Conservation (phyloP, 163 green algal species). For the Scenedesmus sp. region DNA sequence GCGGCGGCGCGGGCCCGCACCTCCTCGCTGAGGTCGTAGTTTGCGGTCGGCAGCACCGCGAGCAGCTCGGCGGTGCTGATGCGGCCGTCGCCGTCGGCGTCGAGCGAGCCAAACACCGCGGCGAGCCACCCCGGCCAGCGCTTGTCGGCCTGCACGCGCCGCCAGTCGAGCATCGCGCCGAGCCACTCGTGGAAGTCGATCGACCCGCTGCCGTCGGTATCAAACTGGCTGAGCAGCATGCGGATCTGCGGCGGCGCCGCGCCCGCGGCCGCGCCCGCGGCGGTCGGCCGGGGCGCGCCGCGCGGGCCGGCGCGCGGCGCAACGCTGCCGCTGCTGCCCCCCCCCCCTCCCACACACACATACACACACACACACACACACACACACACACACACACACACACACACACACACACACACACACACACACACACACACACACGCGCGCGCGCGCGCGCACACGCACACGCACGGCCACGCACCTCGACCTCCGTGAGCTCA, state of each 20-base stretch:
- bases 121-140: conserved; percentile 39
- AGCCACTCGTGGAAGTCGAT: conserved; percentile 58
- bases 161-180: conserved; percentile 75
- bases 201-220: conserved; percentile 22
- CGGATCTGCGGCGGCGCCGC: too few relatives aligned
- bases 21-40: conserved; percentile 48
- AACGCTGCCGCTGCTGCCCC: too few relatives aligned
- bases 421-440: too few relatives aligned
- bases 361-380: not conserved
- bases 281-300: too few relatives aligned
- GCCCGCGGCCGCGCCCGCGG: too few relatives aligned
- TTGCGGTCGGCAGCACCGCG: too few relatives aligned
- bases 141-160: conserved; percentile 28
- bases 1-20: not conserved
- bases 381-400: too few relatives aligned
- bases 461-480: not conserved
- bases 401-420: too few relatives aligned
- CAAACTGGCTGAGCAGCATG: conserved; percentile 29
- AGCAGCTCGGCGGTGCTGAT: conserved; percentile 55
- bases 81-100: conserved; percentile 51
- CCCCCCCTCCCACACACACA: not conserved
- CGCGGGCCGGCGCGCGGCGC: too few relatives aligned
- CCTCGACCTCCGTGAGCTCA: conserved; percentile 32
- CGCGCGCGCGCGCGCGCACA: too few relatives aligned
- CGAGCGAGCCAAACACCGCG: conserved; percentile 62